Percentiles rank a stretch among this genome's conserved stretches.
These are phyloP conservation scores for Bonia amplexicaulis DNA, from an alignment of 176 grass and related monocot species.

Conservation along the genomic window DNA sequence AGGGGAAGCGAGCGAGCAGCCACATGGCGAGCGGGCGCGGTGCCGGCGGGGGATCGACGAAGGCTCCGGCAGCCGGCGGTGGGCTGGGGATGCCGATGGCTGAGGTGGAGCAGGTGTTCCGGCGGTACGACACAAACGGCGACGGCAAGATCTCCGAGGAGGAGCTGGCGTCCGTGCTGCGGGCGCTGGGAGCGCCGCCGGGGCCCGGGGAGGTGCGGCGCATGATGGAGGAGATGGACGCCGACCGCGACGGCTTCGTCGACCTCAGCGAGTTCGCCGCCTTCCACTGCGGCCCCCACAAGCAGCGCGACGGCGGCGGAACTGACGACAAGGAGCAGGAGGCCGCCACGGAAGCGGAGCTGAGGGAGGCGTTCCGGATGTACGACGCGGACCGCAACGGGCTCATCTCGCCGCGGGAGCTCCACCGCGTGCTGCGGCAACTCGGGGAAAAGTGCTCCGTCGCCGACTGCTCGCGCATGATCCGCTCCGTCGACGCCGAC, in stretches of 20 bases:
- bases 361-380: conserved; percentile 52
- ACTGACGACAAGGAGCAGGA: not conserved
- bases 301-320: not conserved
- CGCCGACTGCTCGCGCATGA: conserved; percentile 60
- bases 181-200: conserved; percentile 34
- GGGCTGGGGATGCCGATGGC: conserved; percentile 29
- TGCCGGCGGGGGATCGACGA: not conserved
- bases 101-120: conserved; percentile 56
- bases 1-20: not conserved
- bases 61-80: not conserved
- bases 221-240: conserved; percentile 81
- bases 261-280: conserved; percentile 56
- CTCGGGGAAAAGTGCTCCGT: conserved; percentile 66
- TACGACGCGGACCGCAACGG: conserved; percentile 60
- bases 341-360: conserved; percentile 33
- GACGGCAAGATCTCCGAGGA: conserved; percentile 60
- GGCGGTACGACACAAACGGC: conserved; percentile 56
- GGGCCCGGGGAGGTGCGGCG: conserved; percentile 35
- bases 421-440: conserved; percentile 46
- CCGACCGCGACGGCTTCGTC: conserved; percentile 68
- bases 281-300: conserved; percentile 31
- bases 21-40: conserved; percentile 20
- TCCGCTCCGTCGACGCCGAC: conserved; percentile 50
- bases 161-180: conserved; percentile 45
- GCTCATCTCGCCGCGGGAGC: conserved; percentile 49